Percentiles rank a stretch among this genome's conserved stretches.
These are phyloP conservation scores for Phytophthora sansomeana DNA, from an alignment of 352 stramenopile genomes.

Conservation along the genomic window DNA sequence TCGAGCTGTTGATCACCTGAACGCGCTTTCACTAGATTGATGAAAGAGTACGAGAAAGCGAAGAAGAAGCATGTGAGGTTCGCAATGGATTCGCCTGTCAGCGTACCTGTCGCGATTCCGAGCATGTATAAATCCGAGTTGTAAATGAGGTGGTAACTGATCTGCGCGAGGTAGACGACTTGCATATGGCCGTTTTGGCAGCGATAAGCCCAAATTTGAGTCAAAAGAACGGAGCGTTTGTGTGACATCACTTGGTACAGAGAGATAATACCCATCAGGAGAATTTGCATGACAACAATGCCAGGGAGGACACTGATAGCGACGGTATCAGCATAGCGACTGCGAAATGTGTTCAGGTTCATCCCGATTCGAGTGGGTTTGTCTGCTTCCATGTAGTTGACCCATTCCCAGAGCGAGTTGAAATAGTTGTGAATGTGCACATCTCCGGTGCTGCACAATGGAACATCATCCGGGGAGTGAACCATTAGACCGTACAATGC, in stretches of 20 bases:
- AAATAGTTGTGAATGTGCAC: conserved; percentile 38
- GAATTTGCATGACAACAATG: conserved; percentile 33
- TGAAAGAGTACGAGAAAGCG: conserved; percentile 27
- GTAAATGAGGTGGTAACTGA: conserved; percentile 31
- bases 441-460: conserved; percentile 26
- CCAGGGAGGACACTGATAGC: conserved; percentile 26
- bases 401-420: conserved; percentile 34
- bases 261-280: conserved; percentile 30
- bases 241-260: conserved; percentile 40
- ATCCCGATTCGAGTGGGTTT: conserved; percentile 23
- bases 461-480: conserved; percentile 32
- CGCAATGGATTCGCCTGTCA: conserved; percentile 25
- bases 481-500: conserved; percentile 31
- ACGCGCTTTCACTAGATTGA: conserved; percentile 24
- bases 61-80: conserved; percentile 36
- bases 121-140: conserved; percentile 35
- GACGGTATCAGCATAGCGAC: conserved; percentile 28
- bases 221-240: conserved; percentile 34
- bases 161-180: conserved; percentile 29
- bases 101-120: conserved; percentile 26
- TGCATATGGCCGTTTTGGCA: conserved; percentile 37
- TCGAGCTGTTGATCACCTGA: conserved; percentile 26
- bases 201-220: conserved; percentile 38
- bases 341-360: conserved; percentile 28
- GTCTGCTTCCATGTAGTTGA: conserved; percentile 8